A percentile compares a stretch with the other conserved stretches of the same genome.
These are phyloP conservation scores for Diaporthe sp. DNA, from an alignment of 2,329 filamentous ascomycete genomes.

Conservation along the genomic window DNA sequence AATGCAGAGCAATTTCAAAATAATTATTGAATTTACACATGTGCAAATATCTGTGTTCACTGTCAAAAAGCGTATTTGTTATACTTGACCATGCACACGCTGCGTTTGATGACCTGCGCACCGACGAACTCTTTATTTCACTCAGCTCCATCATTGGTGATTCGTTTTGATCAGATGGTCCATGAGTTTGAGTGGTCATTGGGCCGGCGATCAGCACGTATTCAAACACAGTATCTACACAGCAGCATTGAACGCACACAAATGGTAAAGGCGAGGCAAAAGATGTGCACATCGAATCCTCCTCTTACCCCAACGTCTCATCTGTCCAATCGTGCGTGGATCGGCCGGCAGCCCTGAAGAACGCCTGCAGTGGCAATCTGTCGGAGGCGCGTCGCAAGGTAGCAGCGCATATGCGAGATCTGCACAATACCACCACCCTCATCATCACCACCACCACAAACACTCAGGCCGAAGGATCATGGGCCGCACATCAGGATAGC, in stretches of 20 bases:
- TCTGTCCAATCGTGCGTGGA: neutral
- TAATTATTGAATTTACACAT: neutral
- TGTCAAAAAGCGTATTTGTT: neutral
- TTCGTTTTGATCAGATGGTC: neutral
- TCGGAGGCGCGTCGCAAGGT: conserved; percentile 2
- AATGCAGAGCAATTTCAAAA: neutral
- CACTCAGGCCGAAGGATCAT: neutral
- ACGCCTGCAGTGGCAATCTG: conserved; percentile 9
- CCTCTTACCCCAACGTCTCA: neutral
- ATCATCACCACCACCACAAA: neutral
- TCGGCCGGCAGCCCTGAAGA: neutral
- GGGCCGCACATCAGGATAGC: neutral
- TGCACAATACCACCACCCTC: conserved; percentile 1
- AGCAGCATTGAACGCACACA: too few relatives aligned
- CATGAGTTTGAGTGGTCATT: neutral
- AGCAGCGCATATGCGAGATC: conserved; percentile 30
- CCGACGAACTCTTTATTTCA: neutral
- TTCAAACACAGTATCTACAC: neutral
- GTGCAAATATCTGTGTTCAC: neutral
- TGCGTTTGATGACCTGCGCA: neutral
- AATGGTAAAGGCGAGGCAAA: too few relatives aligned
- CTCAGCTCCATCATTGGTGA: neutral
- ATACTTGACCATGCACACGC: neutral
- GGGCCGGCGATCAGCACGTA: neutral
- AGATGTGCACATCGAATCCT: neutral